Base-by-base conservation (phyloP, 805 yeast species). In the Wickerhamomyces kurtzmanii region DNA sequence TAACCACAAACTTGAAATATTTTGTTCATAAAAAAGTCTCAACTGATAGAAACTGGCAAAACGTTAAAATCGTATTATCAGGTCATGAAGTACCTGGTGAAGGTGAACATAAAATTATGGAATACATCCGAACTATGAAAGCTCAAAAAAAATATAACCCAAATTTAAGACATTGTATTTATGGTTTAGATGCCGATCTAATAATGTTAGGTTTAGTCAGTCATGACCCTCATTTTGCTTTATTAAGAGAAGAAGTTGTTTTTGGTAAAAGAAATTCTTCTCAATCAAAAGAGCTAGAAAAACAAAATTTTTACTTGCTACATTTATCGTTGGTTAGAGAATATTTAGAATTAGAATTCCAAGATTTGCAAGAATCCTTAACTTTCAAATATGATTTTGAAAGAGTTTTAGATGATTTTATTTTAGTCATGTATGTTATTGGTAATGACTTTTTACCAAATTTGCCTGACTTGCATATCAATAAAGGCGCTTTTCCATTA, bases 41-140 rank as follows among this genome's bases (percentile, higher is more conserved):
- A 3, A 79, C 81, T 28, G 97, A 89, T 49, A 60, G 87, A 9
- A 71, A 75, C 30, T 89, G 97, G 97, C 79, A 81, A 38, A 68
- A 71, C 29, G 64, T 84, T 29, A 69, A 81, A 30, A 68, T 89
- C 34, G 65, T 89, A 17, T 65, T 89, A 35, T 79, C 91, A 30
- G 97, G 96, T 20, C 96, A 85, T 45, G 95, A 87, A 53, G 96
- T 84, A 12, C 97, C 97, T 4, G 97, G 97, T 42, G 97, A 89
- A 63, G 97, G 97, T 57, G 97, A 89, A 59, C 97, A 89, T 58
- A 89, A 89, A 49, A 86, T 89, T 41, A 89, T 87, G 96, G 84
- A 84, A 43, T 85, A 72, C 44, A 85, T 89, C 39, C 75, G 96
- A 57, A 59, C 71, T 23, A 67, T 75, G 56, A 80, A 82, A 51